phyloP scores from a whole-genome alignment of 2,329 filamentous ascomycete genomes.

The Dothistroma septosporum region DNA sequence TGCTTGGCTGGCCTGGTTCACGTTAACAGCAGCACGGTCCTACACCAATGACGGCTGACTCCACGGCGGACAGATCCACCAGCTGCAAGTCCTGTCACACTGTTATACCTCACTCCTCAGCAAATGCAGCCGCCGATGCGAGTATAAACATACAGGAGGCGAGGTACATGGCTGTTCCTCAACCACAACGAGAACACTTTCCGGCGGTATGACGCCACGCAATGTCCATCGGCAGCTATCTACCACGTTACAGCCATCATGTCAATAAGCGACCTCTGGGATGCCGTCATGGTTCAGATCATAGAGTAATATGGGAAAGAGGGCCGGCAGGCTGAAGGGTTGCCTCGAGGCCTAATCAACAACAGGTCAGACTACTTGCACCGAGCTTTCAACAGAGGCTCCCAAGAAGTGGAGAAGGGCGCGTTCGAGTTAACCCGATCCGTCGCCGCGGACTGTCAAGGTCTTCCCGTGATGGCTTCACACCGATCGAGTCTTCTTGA shows the following conservation, averaged over 20 bases:
- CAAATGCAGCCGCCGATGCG: too few relatives aligned
- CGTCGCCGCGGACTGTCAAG: conserved; percentile 9
- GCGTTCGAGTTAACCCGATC: conserved; percentile 4
- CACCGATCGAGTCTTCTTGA: conserved; percentile 5
- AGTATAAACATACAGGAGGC: not conserved
- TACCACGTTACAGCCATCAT: not conserved
- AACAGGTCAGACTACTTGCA: conserved; percentile 15
- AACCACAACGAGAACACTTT: not conserved
- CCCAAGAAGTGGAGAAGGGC: conserved; percentile 3
- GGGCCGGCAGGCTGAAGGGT: not conserved
- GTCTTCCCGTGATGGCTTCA: conserved; percentile 17
- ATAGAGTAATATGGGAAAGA: not conserved
- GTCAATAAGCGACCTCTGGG: not conserved
- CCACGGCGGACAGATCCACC: too few relatives aligned
- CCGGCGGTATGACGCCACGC: not conserved
- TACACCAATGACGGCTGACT: too few relatives aligned
- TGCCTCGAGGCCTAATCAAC: conserved; percentile 11
- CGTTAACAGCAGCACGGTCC: too few relatives aligned
- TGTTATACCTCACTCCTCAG: not conserved
- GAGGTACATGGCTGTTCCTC: not conserved
- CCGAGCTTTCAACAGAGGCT: conserved; percentile 6
- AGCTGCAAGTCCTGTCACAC: too few relatives aligned
- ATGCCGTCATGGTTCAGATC: not conserved
- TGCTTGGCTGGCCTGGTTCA: too few relatives aligned
- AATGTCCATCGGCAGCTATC: not conserved